These are phyloP conservation scores for Bipolaris victoriae DNA, from an alignment of 2,329 filamentous ascomycete genomes.

Conservation along the genomic window DNA sequence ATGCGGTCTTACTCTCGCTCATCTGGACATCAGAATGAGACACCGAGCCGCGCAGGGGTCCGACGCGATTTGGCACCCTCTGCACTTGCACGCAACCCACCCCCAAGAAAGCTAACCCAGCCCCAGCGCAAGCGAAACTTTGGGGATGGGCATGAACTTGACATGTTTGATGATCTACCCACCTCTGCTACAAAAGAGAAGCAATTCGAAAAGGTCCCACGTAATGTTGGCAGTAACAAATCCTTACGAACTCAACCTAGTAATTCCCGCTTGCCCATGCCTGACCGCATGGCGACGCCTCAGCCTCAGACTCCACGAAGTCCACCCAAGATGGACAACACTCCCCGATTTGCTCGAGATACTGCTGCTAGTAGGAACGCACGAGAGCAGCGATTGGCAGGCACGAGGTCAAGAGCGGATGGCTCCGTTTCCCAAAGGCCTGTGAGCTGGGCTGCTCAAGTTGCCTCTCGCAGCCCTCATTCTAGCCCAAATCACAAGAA, in stretches of 20 bases:
- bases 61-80: slow-evolving; percentile 57
- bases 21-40: slow-evolving; percentile 57
- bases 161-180: slow-evolving; percentile 91
- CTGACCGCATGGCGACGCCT: slow-evolving; percentile 55
- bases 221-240: slow-evolving; percentile 71
- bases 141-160: slow-evolving; percentile 90
- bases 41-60: slow-evolving; percentile 54
- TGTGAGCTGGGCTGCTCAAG: slow-evolving; percentile 66
- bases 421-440: slow-evolving; percentile 59
- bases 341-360: slow-evolving; percentile 69
- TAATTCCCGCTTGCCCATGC: slow-evolving; percentile 49
- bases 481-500: slow-evolving; percentile 58
- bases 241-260: slow-evolving; percentile 61
- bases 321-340: slow-evolving; percentile 58
- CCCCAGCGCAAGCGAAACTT: slow-evolving; percentile 58
- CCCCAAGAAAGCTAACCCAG: slow-evolving; percentile 57
- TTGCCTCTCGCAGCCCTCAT: slow-evolving; percentile 58
- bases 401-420: slow-evolving; percentile 52
- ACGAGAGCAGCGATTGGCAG: slow-evolving; percentile 64
- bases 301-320: slow-evolving; percentile 62
- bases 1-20: slow-evolving; percentile 56
- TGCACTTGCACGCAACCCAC: slow-evolving; percentile 58
- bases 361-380: slow-evolving; percentile 70
- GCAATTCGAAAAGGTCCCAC: slow-evolving; percentile 80
- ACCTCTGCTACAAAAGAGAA: slow-evolving; percentile 84